Evolutionary conservation across 139 green algal species (phyloP).

Genomic region (Zygnema cylindricum): DNA sequence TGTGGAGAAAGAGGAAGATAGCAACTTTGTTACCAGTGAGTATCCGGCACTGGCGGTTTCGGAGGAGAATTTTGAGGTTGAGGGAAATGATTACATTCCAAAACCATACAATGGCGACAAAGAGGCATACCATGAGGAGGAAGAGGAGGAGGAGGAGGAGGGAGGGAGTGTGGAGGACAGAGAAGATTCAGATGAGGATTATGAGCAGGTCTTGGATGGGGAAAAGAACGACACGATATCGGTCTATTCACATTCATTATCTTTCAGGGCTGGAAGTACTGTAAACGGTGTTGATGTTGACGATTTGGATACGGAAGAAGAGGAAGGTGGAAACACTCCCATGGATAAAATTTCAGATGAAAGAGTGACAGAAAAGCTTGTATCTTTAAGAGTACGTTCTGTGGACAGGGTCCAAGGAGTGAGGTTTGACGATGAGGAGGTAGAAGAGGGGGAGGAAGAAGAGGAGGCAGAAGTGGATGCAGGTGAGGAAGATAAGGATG

Average conservation of each 20-base stretch:
- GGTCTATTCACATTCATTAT: background rate
- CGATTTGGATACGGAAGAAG: background rate
- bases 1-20: background rate
- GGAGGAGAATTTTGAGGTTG: background rate
- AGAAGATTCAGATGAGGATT: background rate
- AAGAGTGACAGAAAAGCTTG: background rate
- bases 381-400: background rate
- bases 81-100: background rate
- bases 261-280: background rate
- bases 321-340: background rate
- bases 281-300: no score
- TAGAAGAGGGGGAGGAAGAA: background rate
- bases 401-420: background rate
- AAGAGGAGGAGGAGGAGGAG: background rate
- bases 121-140: background rate
- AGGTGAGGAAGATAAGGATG: background rate
- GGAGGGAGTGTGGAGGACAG: background rate
- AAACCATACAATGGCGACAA: background rate
- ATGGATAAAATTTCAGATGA: background rate
- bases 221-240: background rate
- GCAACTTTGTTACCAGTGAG: background rate
- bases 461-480: no score
- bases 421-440: background rate
- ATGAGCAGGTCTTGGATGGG: background rate
- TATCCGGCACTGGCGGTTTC: background rate